Evolutionary conservation across 1,284 basidiomycete species (phyloP).

Genomic region (Mycena citricolor): DNA sequence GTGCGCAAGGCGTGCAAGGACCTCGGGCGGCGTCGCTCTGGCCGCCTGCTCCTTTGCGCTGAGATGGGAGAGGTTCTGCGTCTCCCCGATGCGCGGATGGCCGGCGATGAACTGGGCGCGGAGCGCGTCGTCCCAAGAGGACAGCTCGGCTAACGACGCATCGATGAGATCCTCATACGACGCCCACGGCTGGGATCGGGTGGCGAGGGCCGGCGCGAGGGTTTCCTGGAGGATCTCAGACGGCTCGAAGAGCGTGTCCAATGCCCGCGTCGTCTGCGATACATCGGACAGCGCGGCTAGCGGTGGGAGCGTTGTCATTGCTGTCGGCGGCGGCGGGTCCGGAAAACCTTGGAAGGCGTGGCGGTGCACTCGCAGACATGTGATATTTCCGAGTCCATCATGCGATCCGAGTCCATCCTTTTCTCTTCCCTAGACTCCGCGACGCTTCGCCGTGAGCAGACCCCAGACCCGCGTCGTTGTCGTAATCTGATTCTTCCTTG

Average conservation of each 20-base stretch:
- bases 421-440: no score
- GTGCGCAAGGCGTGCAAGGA: constrained; percentile 59
- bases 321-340: no score
- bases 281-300: no score
- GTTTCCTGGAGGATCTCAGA: constrained; percentile 56
- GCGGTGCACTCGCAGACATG: no score
- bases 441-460: no score
- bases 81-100: constrained; percentile 88
- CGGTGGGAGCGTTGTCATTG: no score
- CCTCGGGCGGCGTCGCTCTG: constrained; percentile 57
- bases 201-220: constrained; percentile 58
- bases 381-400: no score
- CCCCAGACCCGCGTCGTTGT: no score
- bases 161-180: constrained; percentile 67
- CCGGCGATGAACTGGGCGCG: constrained; percentile 75
- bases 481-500: no score
- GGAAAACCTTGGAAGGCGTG: no score
- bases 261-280: constrained; percentile 9
- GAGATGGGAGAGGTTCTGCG: constrained; percentile 65
- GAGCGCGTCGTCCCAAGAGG: constrained; percentile 54
- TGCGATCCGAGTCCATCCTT: no score
- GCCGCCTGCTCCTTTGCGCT: constrained; percentile 79
- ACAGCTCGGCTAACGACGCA: constrained; percentile 51
- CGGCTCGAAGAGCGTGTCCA: constrained; percentile 61
- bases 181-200: constrained; percentile 30